phyloP scores from a whole-genome alignment of 257 asterid genomes.

The Solanum piurae region DNA sequence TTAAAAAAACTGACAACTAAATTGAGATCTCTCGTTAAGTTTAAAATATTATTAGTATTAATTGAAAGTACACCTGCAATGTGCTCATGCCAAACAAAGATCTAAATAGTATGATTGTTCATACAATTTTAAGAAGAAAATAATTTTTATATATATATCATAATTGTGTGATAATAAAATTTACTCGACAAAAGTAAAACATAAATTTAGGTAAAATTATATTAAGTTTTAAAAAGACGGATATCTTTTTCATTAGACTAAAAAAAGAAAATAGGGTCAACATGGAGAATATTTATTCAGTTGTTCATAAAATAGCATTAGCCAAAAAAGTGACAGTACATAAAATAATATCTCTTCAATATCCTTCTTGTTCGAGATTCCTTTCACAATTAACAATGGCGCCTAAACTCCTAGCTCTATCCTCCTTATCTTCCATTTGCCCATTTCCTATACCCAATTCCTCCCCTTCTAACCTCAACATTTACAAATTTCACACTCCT shows the following conservation, averaged over 20 bases:
- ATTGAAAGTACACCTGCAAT: neutral
- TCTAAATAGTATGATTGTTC: neutral
- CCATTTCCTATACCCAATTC: conserved; percentile 15
- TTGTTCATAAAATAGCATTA: too few relatives aligned
- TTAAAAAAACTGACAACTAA: neutral
- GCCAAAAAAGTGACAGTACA: too few relatives aligned
- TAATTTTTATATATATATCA: neutral
- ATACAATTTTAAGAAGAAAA: neutral
- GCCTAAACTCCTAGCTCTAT: conserved; percentile 43
- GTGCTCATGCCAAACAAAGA: neutral
- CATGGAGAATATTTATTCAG: too few relatives aligned
- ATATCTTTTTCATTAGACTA: neutral
- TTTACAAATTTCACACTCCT: conserved; percentile 13
- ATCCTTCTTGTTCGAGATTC: neutral
- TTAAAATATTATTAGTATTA: too few relatives aligned
- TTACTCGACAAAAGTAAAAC: neutral
- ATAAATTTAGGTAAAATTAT: too few relatives aligned
- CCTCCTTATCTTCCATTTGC: conserved; percentile 26
- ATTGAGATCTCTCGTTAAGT: neutral
- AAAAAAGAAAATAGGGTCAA: too few relatives aligned
- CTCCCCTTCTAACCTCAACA: conserved; percentile 4
- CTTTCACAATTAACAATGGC: conserved; percentile 20
- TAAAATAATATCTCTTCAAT: neutral
- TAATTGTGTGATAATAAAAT: neutral
- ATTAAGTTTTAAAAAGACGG: too few relatives aligned